Percentiles rank a stretch among this genome's conserved stretches.
phyloP scores from a whole-genome alignment of 1,284 basidiomycete species.

The Ustilago sp. region DNA sequence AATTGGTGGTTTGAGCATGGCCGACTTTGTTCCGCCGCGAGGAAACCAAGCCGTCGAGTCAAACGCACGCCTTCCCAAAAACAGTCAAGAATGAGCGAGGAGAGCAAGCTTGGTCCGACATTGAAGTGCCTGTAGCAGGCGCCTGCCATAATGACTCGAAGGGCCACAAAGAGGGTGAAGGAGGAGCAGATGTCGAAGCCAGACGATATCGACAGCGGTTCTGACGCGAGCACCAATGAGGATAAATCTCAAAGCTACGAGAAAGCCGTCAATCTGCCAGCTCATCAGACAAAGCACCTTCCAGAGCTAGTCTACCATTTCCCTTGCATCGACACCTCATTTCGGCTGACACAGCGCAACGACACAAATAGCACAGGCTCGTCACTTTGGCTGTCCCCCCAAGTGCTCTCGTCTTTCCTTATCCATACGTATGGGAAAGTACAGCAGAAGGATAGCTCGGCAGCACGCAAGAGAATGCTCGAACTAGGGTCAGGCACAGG shows the following conservation, averaged over 20 bases:
- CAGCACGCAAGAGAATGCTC: conserved; percentile 14
- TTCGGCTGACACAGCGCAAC: conserved; percentile 35
- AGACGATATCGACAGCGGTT: conserved; percentile 10
- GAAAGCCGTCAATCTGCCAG: conserved; percentile 44
- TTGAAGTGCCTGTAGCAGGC: neutral
- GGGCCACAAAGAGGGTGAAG: neutral
- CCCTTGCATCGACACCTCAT: conserved; percentile 28
- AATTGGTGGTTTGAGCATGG: neutral
- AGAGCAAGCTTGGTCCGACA: neutral
- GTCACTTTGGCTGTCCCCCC: conserved; percentile 54
- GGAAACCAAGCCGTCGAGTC: no score
- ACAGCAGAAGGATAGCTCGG: neutral
- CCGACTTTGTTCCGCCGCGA: neutral
- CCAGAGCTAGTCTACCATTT: conserved; percentile 40
- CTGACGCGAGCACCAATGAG: neutral
- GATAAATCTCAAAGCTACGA: neutral
- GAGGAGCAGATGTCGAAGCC: neutral
- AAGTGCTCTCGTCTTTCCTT: conserved; percentile 46
- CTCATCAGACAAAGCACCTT: conserved; percentile 51
- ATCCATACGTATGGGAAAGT: conserved; percentile 27
- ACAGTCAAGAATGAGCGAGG: neutral
- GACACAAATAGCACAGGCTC: conserved; percentile 52
- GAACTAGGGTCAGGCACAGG: conserved; percentile 55
- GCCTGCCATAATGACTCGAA: neutral
- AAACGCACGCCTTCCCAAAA: no score